Evolutionary conservation across 2,329 filamentous ascomycete genomes (phyloP), one percentile per base, ranked within the genome.

Genomic region (Plectosphaerella plurivora): DNA sequence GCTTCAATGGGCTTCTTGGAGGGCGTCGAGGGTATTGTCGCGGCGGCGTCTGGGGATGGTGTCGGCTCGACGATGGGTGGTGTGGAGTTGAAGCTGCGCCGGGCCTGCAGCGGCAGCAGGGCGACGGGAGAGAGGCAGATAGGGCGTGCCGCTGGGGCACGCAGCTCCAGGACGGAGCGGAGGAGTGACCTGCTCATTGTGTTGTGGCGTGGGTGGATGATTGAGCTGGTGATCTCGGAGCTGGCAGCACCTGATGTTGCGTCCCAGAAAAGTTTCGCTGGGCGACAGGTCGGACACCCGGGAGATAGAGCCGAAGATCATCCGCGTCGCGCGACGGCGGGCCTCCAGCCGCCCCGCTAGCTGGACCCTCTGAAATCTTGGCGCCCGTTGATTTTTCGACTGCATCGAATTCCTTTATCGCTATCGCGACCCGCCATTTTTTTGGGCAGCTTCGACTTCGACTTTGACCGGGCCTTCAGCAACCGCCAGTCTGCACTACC

Each of bases 141-240:
- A 4, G 41, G 41, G 16, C 67, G 67, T 16, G 67, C 63, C 44
- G 68, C 60, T 48, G 76, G 68, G 51, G 73, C 69, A 60, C 79
- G 76, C 50, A 84, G 75, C 74, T 86, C 83, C 69, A 84, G 67
- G 46, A 83, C 71, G 69, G 83, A 85, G 73, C 82, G 80, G 60
- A 86, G 75, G 56, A 88, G 71, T 58, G 81, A 76, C 65, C 82
- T 77, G 66, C 78, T 82, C 79, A 83, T 82, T 46, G 45, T 24
- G 16, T 36, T 36, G 18, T 8, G 39, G 47, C n/a, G 12, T 10
- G 39, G 14, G 18, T 35, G 45, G 28, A 20, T 39, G 45, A 48
- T 45, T 46, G 52, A 11, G 28, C 37, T 45, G 39, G 25, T 36
- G 18, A 14, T 37, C n/a, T 20, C 47, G 47, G 39, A 28, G 22